phyloP scores from a whole-genome alignment of 306 rosid genomes.

The Acacia crassicarpa region DNA sequence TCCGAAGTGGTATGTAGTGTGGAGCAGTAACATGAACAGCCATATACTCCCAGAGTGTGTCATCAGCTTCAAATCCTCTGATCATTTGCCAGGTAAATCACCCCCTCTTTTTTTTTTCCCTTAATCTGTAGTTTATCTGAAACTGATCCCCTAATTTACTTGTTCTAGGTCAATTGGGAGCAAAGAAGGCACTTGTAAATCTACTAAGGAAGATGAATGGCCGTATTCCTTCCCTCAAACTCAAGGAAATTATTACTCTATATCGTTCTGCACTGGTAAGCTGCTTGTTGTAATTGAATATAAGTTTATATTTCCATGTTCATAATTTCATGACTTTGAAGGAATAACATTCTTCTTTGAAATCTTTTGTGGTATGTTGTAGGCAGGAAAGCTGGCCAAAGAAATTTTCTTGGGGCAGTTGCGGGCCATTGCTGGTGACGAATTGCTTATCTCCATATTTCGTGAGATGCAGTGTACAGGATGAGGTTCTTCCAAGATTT shows the following conservation, averaged over 20 bases:
- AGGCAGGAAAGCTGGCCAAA: constrained; percentile 50
- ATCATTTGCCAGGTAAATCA: constrained; percentile 33
- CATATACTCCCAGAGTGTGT: constrained; percentile 61
- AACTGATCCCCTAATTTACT: background rate
- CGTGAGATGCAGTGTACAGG: constrained; percentile 41
- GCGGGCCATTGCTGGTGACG: constrained; percentile 51
- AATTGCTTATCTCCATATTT: constrained; percentile 43
- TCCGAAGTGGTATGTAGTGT: constrained; percentile 60
- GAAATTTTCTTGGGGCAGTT: constrained; percentile 40
- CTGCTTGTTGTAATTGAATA: background rate
- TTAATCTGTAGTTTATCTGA: background rate
- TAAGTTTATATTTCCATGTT: background rate
- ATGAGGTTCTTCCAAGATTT: constrained; percentile 54
- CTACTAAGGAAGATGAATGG: constrained; percentile 44
- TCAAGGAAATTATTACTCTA: constrained; percentile 38
- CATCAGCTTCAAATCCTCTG: constrained; percentile 52
- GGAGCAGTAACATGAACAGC: constrained; percentile 55
- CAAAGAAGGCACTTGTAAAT: constrained; percentile 20
- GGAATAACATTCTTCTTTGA: constrained; percentile 4
- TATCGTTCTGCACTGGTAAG: constrained; percentile 42
- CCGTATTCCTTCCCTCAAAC: constrained; percentile 41
- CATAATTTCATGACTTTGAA: background rate
- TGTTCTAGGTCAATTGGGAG: constrained; percentile 36
- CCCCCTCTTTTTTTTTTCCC: background rate
- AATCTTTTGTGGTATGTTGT: constrained; percentile 23